These are phyloP conservation scores for Saturnispora mendoncae DNA, from an alignment of 805 yeast species.

Conservation along the genomic window DNA sequence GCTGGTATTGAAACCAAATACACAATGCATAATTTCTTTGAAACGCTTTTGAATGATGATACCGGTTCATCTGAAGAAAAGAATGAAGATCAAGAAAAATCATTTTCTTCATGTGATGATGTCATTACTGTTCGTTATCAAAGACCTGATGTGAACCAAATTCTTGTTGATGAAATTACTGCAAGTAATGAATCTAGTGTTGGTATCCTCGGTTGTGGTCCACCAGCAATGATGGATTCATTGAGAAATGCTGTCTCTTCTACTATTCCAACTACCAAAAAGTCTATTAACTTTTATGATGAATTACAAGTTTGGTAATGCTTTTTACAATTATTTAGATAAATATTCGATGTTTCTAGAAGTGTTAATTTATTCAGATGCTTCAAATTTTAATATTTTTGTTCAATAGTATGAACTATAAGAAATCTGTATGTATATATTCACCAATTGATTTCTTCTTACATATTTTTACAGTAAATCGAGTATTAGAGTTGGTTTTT, in stretches of 20 bases:
- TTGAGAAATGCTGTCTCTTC: slow-evolving; percentile 40
- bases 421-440: too few relatives aligned
- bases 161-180: slow-evolving; percentile 30
- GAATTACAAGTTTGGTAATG: slow-evolving; percentile 67
- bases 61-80: slow-evolving; percentile 10
- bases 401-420: too few relatives aligned
- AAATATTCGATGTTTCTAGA: too few relatives aligned
- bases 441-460: too few relatives aligned
- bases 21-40: background rate
- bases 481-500: too few relatives aligned
- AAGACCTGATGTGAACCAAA: slow-evolving; percentile 30
- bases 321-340: too few relatives aligned
- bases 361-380: too few relatives aligned
- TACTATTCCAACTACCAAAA: slow-evolving; percentile 31
- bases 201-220: slow-evolving; percentile 40
- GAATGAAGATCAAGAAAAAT: too few relatives aligned
- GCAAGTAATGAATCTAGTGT: slow-evolving; percentile 26
- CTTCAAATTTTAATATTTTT: too few relatives aligned
- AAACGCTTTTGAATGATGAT: background rate
- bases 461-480: too few relatives aligned
- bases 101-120: background rate
- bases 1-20: background rate
- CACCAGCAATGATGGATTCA: slow-evolving; percentile 39
- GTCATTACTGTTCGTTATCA: slow-evolving; percentile 16
- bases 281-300: slow-evolving; percentile 60